Evolutionary conservation across 176 grass and related monocot species (phyloP), one percentile per base, ranked within the genome.

Genomic region (Carex parvula): DNA sequence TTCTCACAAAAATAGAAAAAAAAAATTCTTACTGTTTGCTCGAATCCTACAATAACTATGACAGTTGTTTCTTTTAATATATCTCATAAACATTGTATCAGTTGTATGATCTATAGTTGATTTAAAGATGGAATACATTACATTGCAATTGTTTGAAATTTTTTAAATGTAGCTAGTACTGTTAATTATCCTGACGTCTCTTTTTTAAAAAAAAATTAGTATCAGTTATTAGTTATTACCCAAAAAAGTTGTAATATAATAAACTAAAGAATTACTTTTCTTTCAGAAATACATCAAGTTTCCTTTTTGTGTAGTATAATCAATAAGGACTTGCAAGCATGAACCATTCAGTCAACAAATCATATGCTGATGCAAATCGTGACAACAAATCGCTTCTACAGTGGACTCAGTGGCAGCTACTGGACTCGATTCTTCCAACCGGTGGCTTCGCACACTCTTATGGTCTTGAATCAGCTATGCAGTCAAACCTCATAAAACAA

Each of bases 361-460:
- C 57, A 22, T 24, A 17, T 24, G 35, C 1, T n/a, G 10, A 17
- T 60, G 57, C 58, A 63, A 54, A 64, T 44, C 58, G 24, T 14
- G 79, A 81, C 29, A 64, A 33, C 58, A 79, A 75, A 15, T 84
- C 71, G 0, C 64, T 90, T 44, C 62, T 91, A 18, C 76, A 83
- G 15, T 95, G 95, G 92, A 95, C 73, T 48, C 90, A 98, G 76
- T 98, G 92, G 95, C 95, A 95, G 73, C 80, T 98, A 5, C 82
- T 95, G 32, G 95, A 98, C 70, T 98, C 95, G 41, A 80, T 98
- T 21, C 92, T 98, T 74, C 95, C 95, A 4, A 98, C 92, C 0
- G 95, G 95, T 0, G 91, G 95, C 65, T 98, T 98, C 0, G 95
- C 91, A 7, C 92, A 98, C 74, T 94, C 95, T 1, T 98, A 85